A percentile compares a stretch with the other conserved stretches of the same genome.
phyloP scores from a whole-genome alignment of 805 yeast genomes.

The Yamadazyma sp. region DNA sequence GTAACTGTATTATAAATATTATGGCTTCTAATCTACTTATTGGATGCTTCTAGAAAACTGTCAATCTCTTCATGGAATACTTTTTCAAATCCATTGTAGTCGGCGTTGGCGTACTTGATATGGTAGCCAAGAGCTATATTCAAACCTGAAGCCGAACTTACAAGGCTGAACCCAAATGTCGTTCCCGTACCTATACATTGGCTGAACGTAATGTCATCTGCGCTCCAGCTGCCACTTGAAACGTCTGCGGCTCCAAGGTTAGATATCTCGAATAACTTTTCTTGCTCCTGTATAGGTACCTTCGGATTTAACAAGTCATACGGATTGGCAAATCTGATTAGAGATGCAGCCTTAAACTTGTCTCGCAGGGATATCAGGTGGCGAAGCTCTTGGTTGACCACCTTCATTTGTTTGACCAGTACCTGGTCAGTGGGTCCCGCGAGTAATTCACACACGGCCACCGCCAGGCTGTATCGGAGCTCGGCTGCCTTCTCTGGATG shows the following conservation, averaged over 20 bases:
- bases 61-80: conserved; percentile 8
- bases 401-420: conserved; percentile 1
- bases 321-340: background rate
- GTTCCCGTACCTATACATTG: conserved; percentile 7
- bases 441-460: background rate
- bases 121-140: conserved; percentile 1
- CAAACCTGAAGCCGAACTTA: background rate
- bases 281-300: background rate
- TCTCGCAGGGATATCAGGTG: background rate
- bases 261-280: conserved; percentile 13
- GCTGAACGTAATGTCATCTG: conserved; percentile 12
- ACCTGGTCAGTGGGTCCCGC: background rate
- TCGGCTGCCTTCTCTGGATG: conserved; percentile 4
- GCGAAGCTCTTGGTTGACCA: background rate
- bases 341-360: conserved; percentile 5
- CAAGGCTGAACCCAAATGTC: conserved; percentile 6
- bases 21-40: too few species aligned
- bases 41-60: background rate
- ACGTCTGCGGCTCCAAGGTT: conserved; percentile 11
- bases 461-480: conserved; percentile 4
- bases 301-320: conserved; percentile 6
- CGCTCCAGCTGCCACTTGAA: conserved; percentile 7
- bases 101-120: conserved; percentile 2
- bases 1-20: conserved; percentile 7
- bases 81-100: conserved; percentile 4